Percentiles rank a stretch among this genome's conserved stretches.
These are phyloP conservation scores for Penicillium ucsense DNA, from an alignment of 495 filamentous ascomycete species.

Conservation along the genomic window DNA sequence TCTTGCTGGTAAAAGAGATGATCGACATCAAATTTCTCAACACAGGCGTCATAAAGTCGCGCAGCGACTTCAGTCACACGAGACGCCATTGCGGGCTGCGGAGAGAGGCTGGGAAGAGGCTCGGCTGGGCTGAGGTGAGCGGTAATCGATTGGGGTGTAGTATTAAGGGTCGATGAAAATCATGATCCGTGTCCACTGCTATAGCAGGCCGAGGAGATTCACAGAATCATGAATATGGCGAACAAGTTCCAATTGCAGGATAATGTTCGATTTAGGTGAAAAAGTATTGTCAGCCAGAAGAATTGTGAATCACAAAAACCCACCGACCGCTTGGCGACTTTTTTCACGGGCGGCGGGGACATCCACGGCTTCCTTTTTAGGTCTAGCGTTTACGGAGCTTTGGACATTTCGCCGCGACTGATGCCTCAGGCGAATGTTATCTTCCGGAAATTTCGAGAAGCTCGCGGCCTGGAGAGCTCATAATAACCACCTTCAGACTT, in stretches of 20 bases:
- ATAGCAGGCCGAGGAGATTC: slow-evolving; percentile 12
- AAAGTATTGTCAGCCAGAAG: slow-evolving; percentile 9
- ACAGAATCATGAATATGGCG: slow-evolving; percentile 12
- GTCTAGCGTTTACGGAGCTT: slow-evolving; percentile 23
- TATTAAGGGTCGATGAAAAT: slow-evolving; percentile 12
- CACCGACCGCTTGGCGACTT: slow-evolving; percentile 19
- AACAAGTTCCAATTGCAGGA: too few relatives aligned
- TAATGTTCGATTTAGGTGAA: background rate
- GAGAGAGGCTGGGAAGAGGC: slow-evolving; percentile 16
- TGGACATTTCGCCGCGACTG: slow-evolving; percentile 1
- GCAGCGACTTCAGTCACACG: slow-evolving; percentile 30
- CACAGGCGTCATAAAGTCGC: slow-evolving; percentile 36
- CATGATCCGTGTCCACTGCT: slow-evolving; percentile 19
- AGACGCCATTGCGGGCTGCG: slow-evolving; percentile 18
- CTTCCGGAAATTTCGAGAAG: slow-evolving; percentile 44
- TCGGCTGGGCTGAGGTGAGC: background rate
- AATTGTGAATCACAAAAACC: slow-evolving; percentile 18
- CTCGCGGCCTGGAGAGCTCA: slow-evolving; percentile 18
- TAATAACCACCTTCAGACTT: slow-evolving; percentile 7
- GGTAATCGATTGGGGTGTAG: background rate
- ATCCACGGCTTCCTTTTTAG: slow-evolving; percentile 8
- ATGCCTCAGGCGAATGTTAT: slow-evolving; percentile 20
- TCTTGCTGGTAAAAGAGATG: slow-evolving; percentile 59
- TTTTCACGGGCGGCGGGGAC: slow-evolving; percentile 18
- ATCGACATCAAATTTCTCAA: slow-evolving; percentile 31